Conservation (phyloP, 805 yeast species). For the Sugiyamaella valdiviana region DNA sequence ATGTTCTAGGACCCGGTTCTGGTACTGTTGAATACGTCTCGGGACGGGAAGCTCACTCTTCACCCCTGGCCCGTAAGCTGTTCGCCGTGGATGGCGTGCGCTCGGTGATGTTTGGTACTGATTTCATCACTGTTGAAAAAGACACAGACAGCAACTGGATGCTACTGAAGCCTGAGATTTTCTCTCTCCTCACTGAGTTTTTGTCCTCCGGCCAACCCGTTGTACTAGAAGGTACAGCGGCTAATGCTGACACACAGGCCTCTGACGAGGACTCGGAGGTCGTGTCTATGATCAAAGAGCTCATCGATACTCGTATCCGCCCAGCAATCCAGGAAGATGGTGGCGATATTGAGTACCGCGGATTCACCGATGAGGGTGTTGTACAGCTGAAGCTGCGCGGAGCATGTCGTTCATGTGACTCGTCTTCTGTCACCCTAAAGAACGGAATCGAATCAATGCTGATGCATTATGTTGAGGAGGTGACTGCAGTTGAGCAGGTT, state of each 20-base stretch:
- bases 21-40: slow-evolving; percentile 62
- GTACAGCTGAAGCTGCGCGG: slow-evolving; percentile 88
- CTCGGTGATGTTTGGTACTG: slow-evolving; percentile 72
- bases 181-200: slow-evolving; percentile 42
- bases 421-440: slow-evolving; percentile 85
- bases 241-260: slow-evolving; percentile 39
- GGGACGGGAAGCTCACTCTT: slow-evolving; percentile 67
- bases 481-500: slow-evolving; percentile 80
- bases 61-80: slow-evolving; percentile 72
- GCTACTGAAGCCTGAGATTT: slow-evolving; percentile 58
- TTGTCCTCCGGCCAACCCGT: slow-evolving; percentile 47
- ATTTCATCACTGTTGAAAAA: slow-evolving; percentile 80
- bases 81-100: slow-evolving; percentile 71
- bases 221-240: slow-evolving; percentile 34
- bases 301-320: slow-evolving; percentile 87
- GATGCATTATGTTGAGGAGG: slow-evolving; percentile 94
- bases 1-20: slow-evolving; percentile 51
- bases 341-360: slow-evolving; percentile 88
- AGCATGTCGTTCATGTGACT: slow-evolving; percentile 90
- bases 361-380: slow-evolving; percentile 81
- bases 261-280: slow-evolving; percentile 71
- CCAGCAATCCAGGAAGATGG: slow-evolving; percentile 99
- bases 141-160: slow-evolving; percentile 57
- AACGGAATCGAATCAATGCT: slow-evolving; percentile 97
- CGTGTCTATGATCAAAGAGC: slow-evolving; percentile 82